Conservation (phyloP, 768 basidiomycete species). For the Hydnomerulius pinastri region DNA sequence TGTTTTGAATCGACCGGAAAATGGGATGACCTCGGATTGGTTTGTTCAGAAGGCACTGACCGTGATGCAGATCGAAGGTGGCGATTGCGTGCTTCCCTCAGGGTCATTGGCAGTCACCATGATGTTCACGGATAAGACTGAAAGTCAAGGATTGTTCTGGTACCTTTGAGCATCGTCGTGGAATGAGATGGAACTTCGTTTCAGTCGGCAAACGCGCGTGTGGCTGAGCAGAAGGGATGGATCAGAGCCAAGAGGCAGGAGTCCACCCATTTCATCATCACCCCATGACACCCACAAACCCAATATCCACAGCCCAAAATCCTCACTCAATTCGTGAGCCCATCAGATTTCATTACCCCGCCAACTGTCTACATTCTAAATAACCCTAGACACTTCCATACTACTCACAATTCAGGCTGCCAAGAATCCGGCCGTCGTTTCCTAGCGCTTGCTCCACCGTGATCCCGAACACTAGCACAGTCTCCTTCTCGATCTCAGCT, state of each 20-base stretch:
- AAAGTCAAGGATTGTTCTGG: too few relatives aligned
- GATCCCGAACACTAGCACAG: neutral
- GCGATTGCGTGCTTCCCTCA: too few relatives aligned
- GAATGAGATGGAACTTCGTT: constrained; percentile 9
- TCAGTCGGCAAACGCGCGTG: constrained; percentile 4
- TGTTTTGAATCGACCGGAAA: too few relatives aligned
- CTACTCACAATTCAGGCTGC: neutral
- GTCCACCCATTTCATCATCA: constrained; percentile 5
- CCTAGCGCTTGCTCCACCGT: neutral
- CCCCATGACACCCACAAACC: constrained; percentile 11
- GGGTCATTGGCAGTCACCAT: too few relatives aligned
- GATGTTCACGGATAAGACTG: too few relatives aligned
- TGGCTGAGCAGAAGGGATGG: too few relatives aligned
- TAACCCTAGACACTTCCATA: neutral
- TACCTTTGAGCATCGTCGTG: neutral
- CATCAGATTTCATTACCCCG: too few relatives aligned
- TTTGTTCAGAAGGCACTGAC: too few relatives aligned
- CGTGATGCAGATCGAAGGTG: too few relatives aligned
- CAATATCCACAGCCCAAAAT: neutral
- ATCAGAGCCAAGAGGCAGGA: too few relatives aligned
- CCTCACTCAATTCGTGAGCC: too few relatives aligned
- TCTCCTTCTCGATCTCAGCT: neutral
- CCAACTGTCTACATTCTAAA: neutral
- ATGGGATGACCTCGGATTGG: too few relatives aligned
- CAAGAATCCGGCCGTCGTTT: neutral